Percentiles rank a stretch among this genome's conserved stretches.
These are phyloP conservation scores for Scytalidium lignicola DNA, from an alignment of 2,329 filamentous ascomycete genomes.

Conservation along the genomic window DNA sequence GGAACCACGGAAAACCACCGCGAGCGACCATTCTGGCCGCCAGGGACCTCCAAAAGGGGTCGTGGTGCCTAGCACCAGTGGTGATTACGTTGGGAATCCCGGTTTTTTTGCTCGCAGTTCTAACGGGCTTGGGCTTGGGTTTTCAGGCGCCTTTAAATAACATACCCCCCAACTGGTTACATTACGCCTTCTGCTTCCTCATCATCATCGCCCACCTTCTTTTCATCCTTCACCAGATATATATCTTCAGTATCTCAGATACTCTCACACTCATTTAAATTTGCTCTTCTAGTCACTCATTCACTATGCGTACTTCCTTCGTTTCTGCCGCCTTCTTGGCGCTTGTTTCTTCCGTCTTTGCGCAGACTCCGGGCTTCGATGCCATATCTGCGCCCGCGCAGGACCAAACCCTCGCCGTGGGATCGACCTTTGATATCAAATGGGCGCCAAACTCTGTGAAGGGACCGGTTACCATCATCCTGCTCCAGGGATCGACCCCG, in stretches of 20 bases:
- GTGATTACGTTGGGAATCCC: no score
- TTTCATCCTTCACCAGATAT: background rate
- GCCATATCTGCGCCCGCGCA: constrained; percentile 42
- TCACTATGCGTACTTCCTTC: constrained; percentile 24
- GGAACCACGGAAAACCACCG: no score
- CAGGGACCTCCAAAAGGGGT: no score
- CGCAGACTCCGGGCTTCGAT: constrained; percentile 53
- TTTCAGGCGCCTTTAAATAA: background rate
- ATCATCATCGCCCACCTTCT: background rate
- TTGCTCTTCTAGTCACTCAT: constrained; percentile 1
- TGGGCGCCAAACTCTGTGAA: constrained; percentile 41
- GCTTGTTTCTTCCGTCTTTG: constrained; percentile 30
- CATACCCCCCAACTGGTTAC: background rate
- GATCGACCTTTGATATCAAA: constrained; percentile 43
- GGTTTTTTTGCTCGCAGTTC: no score
- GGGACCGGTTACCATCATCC: constrained; percentile 44
- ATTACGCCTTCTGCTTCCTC: background rate
- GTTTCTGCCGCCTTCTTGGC: constrained; percentile 21
- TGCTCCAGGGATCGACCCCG: constrained; percentile 47
- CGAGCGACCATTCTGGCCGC: no score
- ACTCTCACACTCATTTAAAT: constrained; percentile 22
- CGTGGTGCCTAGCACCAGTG: no score
- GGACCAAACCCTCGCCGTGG: constrained; percentile 41
- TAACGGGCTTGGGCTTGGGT: no score
- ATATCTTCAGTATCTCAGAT: constrained; percentile 20